Conservation (phyloP, 768 basidiomycete species). For the Dacryopinax spathularia region DNA sequence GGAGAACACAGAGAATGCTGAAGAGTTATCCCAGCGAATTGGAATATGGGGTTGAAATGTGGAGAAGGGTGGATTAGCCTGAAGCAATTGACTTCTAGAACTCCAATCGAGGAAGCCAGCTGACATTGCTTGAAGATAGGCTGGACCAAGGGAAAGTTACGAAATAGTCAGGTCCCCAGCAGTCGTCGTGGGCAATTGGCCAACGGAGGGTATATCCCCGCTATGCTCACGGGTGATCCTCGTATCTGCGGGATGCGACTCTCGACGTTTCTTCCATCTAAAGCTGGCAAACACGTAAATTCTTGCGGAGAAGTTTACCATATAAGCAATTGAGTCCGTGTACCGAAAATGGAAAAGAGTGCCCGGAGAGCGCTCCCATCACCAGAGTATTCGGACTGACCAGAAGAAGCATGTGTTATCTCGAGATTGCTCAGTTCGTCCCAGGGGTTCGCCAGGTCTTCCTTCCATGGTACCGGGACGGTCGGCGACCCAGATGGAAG, state of each 20-base stretch:
- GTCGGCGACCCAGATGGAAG: not conserved
- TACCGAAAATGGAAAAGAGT: not conserved
- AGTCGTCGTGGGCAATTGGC: not conserved
- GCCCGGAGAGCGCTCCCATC: not conserved
- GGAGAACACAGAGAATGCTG: not conserved
- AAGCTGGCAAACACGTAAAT: not conserved
- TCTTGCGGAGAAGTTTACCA: not conserved
- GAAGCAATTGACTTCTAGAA: not conserved
- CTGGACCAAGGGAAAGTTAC: not conserved
- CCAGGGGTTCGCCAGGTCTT: not conserved
- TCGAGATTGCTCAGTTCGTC: not conserved
- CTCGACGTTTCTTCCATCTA: too few species aligned
- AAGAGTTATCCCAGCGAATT: not conserved
- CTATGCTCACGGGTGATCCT: not conserved
- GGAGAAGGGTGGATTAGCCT: not conserved
- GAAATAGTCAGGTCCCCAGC: not conserved
- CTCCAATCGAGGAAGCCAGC: not conserved
- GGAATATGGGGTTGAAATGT: not conserved
- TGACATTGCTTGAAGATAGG: not conserved
- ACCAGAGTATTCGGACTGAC: not conserved
- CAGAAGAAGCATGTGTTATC: not conserved
- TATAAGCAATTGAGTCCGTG: not conserved
- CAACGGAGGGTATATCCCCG: not conserved
- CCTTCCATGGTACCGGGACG: not conserved
- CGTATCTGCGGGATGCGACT: not conserved